phyloP scores from a whole-genome alignment of 2,329 filamentous ascomycete genomes.

The Curvularia sp. region DNA sequence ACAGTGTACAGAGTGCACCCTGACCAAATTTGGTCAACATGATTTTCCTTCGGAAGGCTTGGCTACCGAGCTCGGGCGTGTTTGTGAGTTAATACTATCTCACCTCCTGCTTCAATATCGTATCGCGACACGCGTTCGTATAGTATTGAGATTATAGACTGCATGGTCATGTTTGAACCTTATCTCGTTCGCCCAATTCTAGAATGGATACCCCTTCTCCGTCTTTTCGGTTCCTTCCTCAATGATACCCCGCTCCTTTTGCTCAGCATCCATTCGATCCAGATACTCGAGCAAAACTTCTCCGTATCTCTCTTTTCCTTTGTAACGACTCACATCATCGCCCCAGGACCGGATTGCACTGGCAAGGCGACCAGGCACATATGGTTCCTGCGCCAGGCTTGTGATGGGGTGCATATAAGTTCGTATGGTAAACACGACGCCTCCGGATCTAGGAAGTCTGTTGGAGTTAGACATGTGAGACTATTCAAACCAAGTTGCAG shows the following conservation, averaged over 20 bases:
- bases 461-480: background rate
- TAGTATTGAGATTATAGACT: background rate
- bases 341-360: conserved; percentile 83
- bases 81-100: background rate
- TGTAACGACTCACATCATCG: conserved; percentile 76
- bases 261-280: conserved; percentile 75
- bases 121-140: background rate
- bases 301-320: conserved; percentile 76
- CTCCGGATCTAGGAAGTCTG: conserved; percentile 55
- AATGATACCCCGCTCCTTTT: conserved; percentile 71
- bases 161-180: too few relatives aligned
- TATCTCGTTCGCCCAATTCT: conserved; percentile 1
- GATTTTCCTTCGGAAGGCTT: background rate
- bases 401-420: conserved; percentile 79
- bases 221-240: conserved; percentile 67
- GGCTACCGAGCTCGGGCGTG: background rate
- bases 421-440: conserved; percentile 74
- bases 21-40: background rate
- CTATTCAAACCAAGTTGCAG: background rate
- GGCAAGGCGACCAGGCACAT: conserved; percentile 78
- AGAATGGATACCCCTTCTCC: conserved; percentile 66
- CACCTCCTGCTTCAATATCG: background rate
- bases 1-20: background rate
- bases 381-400: conserved; percentile 72
- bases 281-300: conserved; percentile 78